Evolutionary conservation across 345 rosid species (phyloP), one percentile per base, ranked within the genome.

Genomic region (Hypericum perforatum): DNA sequence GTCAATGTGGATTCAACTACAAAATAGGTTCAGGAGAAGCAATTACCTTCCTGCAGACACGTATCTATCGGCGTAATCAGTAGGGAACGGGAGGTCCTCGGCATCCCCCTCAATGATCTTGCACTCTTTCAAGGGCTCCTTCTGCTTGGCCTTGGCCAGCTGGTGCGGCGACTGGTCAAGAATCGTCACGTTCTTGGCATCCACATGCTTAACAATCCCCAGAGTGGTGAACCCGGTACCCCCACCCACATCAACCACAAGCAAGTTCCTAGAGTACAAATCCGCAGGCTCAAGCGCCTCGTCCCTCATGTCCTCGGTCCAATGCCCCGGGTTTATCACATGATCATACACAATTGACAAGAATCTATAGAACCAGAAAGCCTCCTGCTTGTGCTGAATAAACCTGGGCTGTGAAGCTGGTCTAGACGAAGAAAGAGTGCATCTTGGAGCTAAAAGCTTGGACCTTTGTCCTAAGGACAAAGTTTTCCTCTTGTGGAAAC

Each of bases 91-190:
- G 2, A 92, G 86, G 68, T 92, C 91, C 75, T 92, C 99, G 0
- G 99, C 99, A 55, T 92, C 99, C 6, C 97, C 99, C 74, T 88
- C 87, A 3, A 92, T 69, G 62, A 92, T 77, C 76, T 72, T 88
- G 62, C 99, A 92, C 16, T 88, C 97, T 67, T 88, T 92, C 70
- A 92, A 59, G n/a, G 99, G 78, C 76, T 85, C 89, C 80, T 92
- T 92, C 63, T 80, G 74, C 85, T 76, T 92, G 9, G 95, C 99
- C 76, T 84, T 88, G 8, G 89, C 97, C 12, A 92, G 91, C 82
- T 92, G 99, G 68, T 92, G 99, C 0, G 99, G 97, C 7, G 99
- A 92, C 74, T 88, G 99, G 69, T 92, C 99, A 6, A 92, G 85
- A 56, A 92, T 88, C 0, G 95, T 85, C 37, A 92, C 99, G 65